Evolutionary conservation across 169 alveolate genomes (phyloP), one percentile per base, ranked within the genome.

Genomic region (Ichthyophthirius multifiliis): DNA sequence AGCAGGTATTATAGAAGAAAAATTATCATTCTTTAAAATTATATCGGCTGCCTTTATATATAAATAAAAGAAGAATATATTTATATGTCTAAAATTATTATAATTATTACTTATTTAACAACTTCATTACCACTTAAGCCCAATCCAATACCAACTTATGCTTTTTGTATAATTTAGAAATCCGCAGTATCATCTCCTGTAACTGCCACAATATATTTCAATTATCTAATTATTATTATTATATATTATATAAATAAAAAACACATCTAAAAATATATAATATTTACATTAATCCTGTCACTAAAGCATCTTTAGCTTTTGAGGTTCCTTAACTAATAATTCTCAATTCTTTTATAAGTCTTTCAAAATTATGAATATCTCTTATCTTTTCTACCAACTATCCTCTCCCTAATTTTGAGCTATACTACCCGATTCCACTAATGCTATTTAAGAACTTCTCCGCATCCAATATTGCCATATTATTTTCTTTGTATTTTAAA

Each of bases 121-220:
- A 87, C 85, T 35, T 91, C 95, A 46, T 98, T 95, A 46, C 99
- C 97, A 79, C 97, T 95, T 34, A 95, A 93, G 48, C 98, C 98
- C 98, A 97, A 95, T 64, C 98, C 97, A 65, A 97, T 94, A 18
- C 99, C 99, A 15, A 97, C 97, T 86, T 84, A 88, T 32, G 92
- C n/a, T 47, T 89, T 90, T 83, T 89, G 89, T 45, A 86, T 76
- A 73, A 90, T 94, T 62, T 94, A 92, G 10, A 94, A 87, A 76
- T 90, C 95, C 64, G 84, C 87, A 4, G 93, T 83, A 18, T 90
- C 93, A 83, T 90, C 93, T 71, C 95, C 95, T 3, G 93, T 90
- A 37, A 90, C 95, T 10, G 92, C 95, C 1, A 90, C 95, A 37
- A 84, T 83, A 39, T 83, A 71, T 35, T 76, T 81, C 45, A 87